Conservation (phyloP, 225 moss, liverwort and hornwort species). For the Straminergon stramineum region DNA sequence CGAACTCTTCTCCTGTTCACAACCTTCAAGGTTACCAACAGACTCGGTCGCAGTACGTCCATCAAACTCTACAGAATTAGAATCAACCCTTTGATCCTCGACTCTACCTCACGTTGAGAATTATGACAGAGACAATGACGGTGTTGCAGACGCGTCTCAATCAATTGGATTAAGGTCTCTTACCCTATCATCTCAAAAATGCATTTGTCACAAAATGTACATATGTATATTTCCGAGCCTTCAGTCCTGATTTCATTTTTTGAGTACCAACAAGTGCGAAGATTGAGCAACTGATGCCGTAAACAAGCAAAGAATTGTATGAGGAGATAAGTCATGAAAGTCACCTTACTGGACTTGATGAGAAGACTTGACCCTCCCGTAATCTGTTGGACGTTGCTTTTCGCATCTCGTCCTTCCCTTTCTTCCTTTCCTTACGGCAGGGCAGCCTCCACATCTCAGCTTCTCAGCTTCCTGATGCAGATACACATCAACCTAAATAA, state of each 20-base stretch:
- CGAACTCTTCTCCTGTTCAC: constrained; percentile 10
- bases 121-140: not conserved
- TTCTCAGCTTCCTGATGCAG: not conserved
- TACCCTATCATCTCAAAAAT: not conserved
- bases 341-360: not conserved
- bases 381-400: constrained; percentile 28
- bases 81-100: not conserved
- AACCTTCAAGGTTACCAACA: constrained; percentile 16
- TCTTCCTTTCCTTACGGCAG: not conserved
- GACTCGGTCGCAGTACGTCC: not conserved
- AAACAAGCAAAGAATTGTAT: not conserved
- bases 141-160: not conserved
- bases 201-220: not conserved
- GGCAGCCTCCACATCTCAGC: not conserved
- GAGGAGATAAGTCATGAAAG: not conserved
- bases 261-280: not conserved
- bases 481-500: not conserved
- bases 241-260: not conserved
- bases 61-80: not conserved
- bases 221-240: not conserved
- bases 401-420: constrained; percentile 21
- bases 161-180: not conserved
- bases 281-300: not conserved
- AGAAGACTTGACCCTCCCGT: constrained; percentile 8
- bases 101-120: not conserved